Conservation (phyloP, 208 protist genomes). For the Angomonas ambiguus region DNA sequence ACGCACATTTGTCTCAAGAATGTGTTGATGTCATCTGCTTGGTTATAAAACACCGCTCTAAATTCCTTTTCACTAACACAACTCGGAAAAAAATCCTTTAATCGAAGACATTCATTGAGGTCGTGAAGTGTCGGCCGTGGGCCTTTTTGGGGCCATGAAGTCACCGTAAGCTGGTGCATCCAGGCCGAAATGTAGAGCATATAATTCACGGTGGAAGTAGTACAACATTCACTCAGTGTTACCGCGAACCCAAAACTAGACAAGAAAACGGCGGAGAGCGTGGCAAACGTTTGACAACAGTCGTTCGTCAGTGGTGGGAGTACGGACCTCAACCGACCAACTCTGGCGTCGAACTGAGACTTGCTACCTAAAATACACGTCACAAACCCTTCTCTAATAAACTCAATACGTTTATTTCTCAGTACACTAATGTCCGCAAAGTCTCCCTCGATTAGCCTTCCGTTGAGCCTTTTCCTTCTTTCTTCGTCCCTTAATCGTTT, state of each 20-base stretch:
- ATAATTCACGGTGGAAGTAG: constrained; percentile 78
- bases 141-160: constrained; percentile 60
- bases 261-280: constrained; percentile 63
- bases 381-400: constrained; percentile 42
- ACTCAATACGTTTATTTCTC: constrained; percentile 35
- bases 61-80: constrained; percentile 67
- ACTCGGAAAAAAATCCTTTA: constrained; percentile 72
- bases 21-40: constrained; percentile 33
- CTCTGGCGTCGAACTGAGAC: constrained; percentile 78
- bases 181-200: constrained; percentile 85
- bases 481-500: constrained; percentile 45
- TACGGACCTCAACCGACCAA: constrained; percentile 35
- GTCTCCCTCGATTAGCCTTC: constrained; percentile 55
- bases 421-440: constrained; percentile 51
- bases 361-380: constrained; percentile 61
- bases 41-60: constrained; percentile 82
- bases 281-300: constrained; percentile 88
- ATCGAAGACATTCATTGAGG: constrained; percentile 65
- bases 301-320: constrained; percentile 74
- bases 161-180: constrained; percentile 78
- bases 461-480: constrained; percentile 46
- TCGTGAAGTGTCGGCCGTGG: constrained; percentile 73
- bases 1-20: constrained; percentile 57
- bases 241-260: constrained; percentile 72
- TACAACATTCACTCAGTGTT: constrained; percentile 51